A percentile compares a stretch with the other conserved stretches of the same genome.
These are phyloP conservation scores for Medicago arabica DNA, from an alignment of 306 rosid species.

Conservation along the genomic window DNA sequence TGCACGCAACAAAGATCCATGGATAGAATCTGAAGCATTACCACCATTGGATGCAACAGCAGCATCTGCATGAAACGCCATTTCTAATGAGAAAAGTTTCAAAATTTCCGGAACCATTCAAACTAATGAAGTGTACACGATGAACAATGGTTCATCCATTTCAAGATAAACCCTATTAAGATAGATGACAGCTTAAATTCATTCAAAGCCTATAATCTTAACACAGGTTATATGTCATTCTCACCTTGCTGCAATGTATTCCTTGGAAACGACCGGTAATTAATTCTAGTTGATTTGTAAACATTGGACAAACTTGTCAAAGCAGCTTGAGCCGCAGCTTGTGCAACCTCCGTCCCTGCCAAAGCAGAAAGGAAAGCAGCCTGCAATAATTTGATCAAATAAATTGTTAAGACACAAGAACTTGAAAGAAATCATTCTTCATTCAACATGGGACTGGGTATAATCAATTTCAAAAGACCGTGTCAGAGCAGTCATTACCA, in stretches of 20 bases:
- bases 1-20: constrained; percentile 58
- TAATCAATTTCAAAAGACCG: too few species aligned
- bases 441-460: background rate
- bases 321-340: constrained; percentile 88
- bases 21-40: constrained; percentile 38
- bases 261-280: constrained; percentile 41
- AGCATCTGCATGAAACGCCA: constrained; percentile 56
- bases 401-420: constrained; percentile 14
- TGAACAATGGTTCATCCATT: constrained; percentile 22
- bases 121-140: background rate
- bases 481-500: too few species aligned
- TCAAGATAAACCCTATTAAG: constrained; percentile 18
- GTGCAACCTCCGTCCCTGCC: constrained; percentile 74
- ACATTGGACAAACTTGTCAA: constrained; percentile 60
- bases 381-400: constrained; percentile 50
- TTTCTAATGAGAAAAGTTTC: constrained; percentile 26
- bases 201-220: constrained; percentile 20
- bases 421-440: constrained; percentile 15
- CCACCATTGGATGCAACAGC: constrained; percentile 53
- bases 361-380: constrained; percentile 91
- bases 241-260: constrained; percentile 56
- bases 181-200: constrained; percentile 18
- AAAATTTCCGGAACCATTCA: constrained; percentile 28
- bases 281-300: constrained; percentile 52
- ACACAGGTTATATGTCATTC: constrained; percentile 16